Percentiles rank a stretch among this genome's conserved stretches.
phyloP scores from a whole-genome alignment of 306 rosid genomes.

The Rubus parviflorus region DNA sequence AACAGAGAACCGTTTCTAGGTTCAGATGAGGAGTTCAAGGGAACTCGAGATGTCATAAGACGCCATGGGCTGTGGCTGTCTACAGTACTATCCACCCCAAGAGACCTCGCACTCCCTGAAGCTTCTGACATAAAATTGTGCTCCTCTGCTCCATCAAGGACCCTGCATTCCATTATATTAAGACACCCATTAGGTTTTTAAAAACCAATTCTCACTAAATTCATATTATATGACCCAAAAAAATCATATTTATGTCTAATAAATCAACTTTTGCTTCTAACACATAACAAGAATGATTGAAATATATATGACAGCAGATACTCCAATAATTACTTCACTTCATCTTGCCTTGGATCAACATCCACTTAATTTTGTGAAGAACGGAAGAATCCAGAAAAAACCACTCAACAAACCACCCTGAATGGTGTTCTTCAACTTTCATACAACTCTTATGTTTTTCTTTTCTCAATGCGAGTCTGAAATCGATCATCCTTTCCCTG shows the following conservation, averaged over 20 bases:
- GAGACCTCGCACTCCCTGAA: constrained; percentile 46
- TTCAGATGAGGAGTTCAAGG: constrained; percentile 42
- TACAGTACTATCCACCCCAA: constrained; percentile 43
- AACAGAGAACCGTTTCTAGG: constrained; percentile 39
- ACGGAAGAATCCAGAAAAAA: neutral
- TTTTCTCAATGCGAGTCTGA: neutral
- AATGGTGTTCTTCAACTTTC: neutral
- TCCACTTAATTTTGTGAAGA: neutral
- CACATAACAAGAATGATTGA: neutral
- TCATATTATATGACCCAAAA: neutral
- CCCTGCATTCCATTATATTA: constrained; percentile 25
- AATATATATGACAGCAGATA: neutral
- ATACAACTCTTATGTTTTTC: neutral
- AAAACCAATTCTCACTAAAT: neutral
- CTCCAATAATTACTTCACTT: neutral
- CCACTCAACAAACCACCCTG: neutral
- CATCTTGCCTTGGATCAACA: neutral
- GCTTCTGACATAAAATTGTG: constrained; percentile 49
- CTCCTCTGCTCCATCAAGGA: constrained; percentile 42
- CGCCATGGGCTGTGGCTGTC: constrained; percentile 48
- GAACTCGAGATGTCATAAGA: constrained; percentile 43
- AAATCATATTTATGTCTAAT: neutral
- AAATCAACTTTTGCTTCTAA: neutral
- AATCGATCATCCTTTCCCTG: neutral
- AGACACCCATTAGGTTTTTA: neutral